Evolutionary conservation across 805 yeast species (phyloP), one percentile per base, ranked within the genome.

Genomic region (Starmerella khaoyaiensis): DNA sequence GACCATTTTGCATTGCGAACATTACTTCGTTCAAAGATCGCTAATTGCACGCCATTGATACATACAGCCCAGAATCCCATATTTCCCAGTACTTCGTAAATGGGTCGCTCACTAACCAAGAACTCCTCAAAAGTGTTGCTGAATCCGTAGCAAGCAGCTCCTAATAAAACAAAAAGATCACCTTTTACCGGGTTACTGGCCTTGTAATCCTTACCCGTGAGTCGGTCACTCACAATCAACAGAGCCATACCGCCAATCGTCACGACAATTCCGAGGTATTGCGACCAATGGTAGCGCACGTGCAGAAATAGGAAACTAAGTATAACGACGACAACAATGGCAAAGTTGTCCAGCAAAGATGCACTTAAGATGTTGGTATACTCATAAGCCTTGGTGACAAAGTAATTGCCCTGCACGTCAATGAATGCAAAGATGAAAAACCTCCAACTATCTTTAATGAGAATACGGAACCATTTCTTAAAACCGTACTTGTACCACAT

Each of bases 331-430:
- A 62, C 63, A 3, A 59, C 66, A 42, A 65, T 63, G 15, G 68
- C 64, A 51, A 65, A 64, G 40, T 62, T 63, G 46, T 64, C 68
- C 14, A 64, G 57, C 40, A 64, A 44, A 17, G 65, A 60, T 4
- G 68, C 69, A 36, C 63, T 56, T 27, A 64, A 50, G 44, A 64
- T 46, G 42, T 62, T 64, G 16, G 68, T 64, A 50, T 64, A 64
- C 37, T 54, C 54, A 44, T 64, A 64, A 14, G 69, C 68, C 40
- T 56, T 57, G 33, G 62, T 67, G 12, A 64, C 62, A 38, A 64
- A 64, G 48, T 64, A 63, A 54, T 63, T 63, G n/a, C 68, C 68
- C 45, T 64, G 56, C 19, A 64, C 68, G 37, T 64, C 68, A 17
- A 63, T 63, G 49, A 64, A 64, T 3, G 68, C 62, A 28, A 63